These are phyloP conservation scores for Didymella glomerata DNA, from an alignment of 2,329 filamentous ascomycete species.

Conservation along the genomic window DNA sequence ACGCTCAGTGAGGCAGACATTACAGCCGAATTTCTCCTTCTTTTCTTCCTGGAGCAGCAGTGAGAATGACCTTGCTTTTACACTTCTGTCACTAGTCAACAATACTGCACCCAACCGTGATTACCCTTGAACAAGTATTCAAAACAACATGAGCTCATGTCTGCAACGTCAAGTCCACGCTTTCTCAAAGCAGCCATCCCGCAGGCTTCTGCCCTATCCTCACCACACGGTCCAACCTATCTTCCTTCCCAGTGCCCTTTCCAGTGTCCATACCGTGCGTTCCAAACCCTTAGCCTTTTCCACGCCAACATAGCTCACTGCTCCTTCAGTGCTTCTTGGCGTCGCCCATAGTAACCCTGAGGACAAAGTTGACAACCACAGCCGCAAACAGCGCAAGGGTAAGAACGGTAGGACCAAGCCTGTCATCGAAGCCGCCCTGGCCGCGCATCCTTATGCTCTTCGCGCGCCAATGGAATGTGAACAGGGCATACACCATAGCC, in stretches of 20 bases:
- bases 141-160: conserved; percentile 1
- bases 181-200: background rate
- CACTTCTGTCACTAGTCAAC: conserved; percentile 6
- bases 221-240: background rate
- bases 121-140: conserved; percentile 3
- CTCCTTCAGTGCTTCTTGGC: conserved; percentile 21
- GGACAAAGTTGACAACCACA: conserved; percentile 94
- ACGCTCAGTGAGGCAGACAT: background rate
- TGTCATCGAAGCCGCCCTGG: conserved; percentile 95
- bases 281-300: background rate
- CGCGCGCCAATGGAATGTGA: conserved; percentile 97
- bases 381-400: conserved; percentile 85
- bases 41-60: no score
- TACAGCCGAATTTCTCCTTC: background rate
- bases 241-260: background rate
- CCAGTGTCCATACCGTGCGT: background rate
- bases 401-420: conserved; percentile 90
- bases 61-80: background rate
- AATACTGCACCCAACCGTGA: background rate
- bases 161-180: no score
- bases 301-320: background rate
- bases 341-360: conserved; percentile 56
- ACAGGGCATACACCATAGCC: conserved; percentile 92
- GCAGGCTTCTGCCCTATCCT: background rate
- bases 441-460: conserved; percentile 90